A percentile compares a stretch with the other conserved stretches of the same genome.
phyloP scores from a whole-genome alignment of 305 asterid species.

The Rubia tinctorum region DNA sequence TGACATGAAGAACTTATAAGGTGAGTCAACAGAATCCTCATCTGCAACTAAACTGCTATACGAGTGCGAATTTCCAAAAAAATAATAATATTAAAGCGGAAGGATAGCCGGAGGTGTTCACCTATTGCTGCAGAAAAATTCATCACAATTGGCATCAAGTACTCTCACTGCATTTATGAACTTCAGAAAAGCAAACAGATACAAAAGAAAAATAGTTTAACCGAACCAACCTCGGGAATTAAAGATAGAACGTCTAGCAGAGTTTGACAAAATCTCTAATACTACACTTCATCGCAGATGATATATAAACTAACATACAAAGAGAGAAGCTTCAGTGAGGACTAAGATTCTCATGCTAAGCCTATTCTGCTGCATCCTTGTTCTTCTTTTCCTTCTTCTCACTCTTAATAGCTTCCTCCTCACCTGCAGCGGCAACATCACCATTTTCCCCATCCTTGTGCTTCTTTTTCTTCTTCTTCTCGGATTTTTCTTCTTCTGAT shows the following conservation, averaged over 20 bases:
- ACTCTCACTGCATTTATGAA: constrained; percentile 4
- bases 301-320: constrained; percentile 17
- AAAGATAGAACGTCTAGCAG: constrained; percentile 8
- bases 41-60: no score
- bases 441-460: constrained; percentile 22
- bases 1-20: background rate
- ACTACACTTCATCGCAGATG: constrained; percentile 15
- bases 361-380: constrained; percentile 46
- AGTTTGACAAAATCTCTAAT: constrained; percentile 5
- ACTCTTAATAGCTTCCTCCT: constrained; percentile 23
- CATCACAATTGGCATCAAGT: constrained; percentile 1
- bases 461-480: constrained; percentile 32
- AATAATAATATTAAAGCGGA: background rate
- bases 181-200: constrained; percentile 3
- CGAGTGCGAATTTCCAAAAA: background rate
- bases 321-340: constrained; percentile 2
- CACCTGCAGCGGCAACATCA: constrained; percentile 7
- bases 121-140: background rate
- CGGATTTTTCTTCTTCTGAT: constrained; percentile 26
- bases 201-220: background rate
- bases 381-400: constrained; percentile 64
- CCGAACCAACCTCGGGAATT: background rate
- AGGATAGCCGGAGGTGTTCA: background rate
- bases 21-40: no score
- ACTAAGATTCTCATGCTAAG: constrained; percentile 23